These are phyloP conservation scores for Cyberlindnera xylosilytica DNA, from an alignment of 805 yeast species.

Conservation along the genomic window DNA sequence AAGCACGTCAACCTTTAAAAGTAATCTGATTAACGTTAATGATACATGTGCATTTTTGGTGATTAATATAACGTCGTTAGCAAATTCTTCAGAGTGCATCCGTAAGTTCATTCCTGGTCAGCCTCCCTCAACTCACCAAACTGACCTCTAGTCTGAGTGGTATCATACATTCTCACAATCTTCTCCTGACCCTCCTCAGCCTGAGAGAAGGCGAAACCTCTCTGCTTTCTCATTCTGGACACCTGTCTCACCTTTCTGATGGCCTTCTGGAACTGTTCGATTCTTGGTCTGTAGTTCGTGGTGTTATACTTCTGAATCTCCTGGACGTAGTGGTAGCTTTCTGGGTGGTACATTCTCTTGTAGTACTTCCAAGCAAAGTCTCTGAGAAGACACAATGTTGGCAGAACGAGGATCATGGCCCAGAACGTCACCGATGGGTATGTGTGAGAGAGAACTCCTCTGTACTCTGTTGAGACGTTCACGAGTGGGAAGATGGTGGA, in stretches of 20 bases:
- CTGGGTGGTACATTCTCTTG: constrained; percentile 88
- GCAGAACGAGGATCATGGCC: constrained; percentile 75
- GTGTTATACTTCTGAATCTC: constrained; percentile 94
- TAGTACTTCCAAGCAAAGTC: constrained; percentile 94
- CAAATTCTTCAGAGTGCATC: too few species aligned
- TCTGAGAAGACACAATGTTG: constrained; percentile 74
- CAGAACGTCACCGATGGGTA: constrained; percentile 81
- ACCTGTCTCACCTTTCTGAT: constrained; percentile 97
- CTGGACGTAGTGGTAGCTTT: constrained; percentile 91
- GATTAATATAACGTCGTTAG: too few species aligned
- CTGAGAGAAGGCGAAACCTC: constrained; percentile 98
- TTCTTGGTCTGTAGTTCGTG: constrained; percentile 91
- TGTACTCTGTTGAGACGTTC: constrained; percentile 77
- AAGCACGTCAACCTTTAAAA: constrained; percentile 28
- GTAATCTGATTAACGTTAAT: background rate
- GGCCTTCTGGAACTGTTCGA: constrained; percentile 95
- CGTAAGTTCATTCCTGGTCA: constrained; percentile 17
- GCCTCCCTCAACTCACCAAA: constrained; percentile 58
- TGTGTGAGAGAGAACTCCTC: constrained; percentile 72
- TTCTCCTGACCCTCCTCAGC: constrained; percentile 92
- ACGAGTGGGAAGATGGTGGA: constrained; percentile 81
- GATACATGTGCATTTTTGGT: too few species aligned
- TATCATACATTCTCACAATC: constrained; percentile 90
- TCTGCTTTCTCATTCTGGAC: constrained; percentile 94
- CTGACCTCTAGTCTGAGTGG: constrained; percentile 79